Conservation (phyloP, 2,329 filamentous ascomycete genomes). For the Colletotrichum viniferum region DNA sequence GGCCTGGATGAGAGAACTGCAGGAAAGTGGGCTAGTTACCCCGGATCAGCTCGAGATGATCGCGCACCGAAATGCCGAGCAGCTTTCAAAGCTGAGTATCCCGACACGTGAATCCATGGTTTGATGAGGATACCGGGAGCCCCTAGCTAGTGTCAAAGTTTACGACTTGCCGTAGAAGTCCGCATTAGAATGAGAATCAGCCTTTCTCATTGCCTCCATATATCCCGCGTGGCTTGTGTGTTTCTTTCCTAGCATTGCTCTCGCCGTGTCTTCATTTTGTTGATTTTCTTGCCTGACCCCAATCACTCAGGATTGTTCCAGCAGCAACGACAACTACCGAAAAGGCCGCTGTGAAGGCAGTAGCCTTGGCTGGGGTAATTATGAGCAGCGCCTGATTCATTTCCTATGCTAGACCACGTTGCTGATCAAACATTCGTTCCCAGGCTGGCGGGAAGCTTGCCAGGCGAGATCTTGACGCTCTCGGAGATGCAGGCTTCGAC, state of each 20-base stretch:
- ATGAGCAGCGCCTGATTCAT: neutral
- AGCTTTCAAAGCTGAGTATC: constrained; percentile 38
- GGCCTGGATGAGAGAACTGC: constrained; percentile 52
- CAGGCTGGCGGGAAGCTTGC: neutral
- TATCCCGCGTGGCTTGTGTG: neutral
- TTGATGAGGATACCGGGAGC: neutral
- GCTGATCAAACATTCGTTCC: neutral
- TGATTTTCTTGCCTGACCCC: neutral
- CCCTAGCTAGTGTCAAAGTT: neutral
- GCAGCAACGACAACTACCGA: neutral
- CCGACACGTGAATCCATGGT: neutral
- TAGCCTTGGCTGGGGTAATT: neutral
- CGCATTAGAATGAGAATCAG: neutral
- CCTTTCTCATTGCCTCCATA: neutral
- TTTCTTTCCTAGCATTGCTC: neutral
- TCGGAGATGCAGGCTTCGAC: neutral
- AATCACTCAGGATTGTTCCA: neutral
- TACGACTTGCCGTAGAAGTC: neutral
- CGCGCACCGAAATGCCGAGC: constrained; percentile 55
- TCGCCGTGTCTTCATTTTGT: neutral
- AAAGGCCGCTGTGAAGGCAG: neutral
- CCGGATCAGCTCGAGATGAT: constrained; percentile 53
- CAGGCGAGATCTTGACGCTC: neutral
- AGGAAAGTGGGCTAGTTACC: constrained; percentile 52
- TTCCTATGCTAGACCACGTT: neutral